Base-by-base conservation (phyloP, 2,329 filamentous ascomycete genomes). In the Fusarium abutilonis region DNA sequence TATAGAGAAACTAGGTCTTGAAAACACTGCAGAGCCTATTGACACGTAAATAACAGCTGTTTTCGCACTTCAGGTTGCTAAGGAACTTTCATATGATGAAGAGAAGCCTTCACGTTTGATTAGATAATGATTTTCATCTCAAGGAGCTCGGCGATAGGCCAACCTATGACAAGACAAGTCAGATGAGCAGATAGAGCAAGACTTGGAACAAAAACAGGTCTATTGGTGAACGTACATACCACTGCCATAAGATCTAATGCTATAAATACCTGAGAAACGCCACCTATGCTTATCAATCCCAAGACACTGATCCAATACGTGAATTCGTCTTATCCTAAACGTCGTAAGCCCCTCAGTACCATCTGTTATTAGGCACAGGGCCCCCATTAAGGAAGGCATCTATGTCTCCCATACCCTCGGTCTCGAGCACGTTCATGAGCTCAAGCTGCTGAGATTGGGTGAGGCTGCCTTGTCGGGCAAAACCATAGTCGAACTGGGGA, bases 401-500 rank as follows among this genome's bases (percentile, higher is more conserved):
- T 66, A 89, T 88, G 46, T 88, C 86, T 23, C 78, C 79, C 72
- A 88, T 77, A 1, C 86, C 87, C 64, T 89, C 85, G 66, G 80
- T 90, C 74, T 95, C 90, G 31, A 96, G 82, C 44, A 88, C 87
- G 52, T 88, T 86, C 89, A 96, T 92, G 34, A 96, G 79, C 78
- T 96, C 91, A 62, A 89, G 78, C 75, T 95, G 92, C 75, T 96
- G 91, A 70, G 92, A 86, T 63, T 93, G 89, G 56, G 88, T 93
- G 29, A 96, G 79, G 56, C 83, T 90, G 64, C 87, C 92, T 69
- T 86, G 86, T 56, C 82, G 84, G 72, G 84, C 83, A 23, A 78
- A 74, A 4, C 74, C 71, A 57, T 74, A 77, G 40, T 67, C 69
- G 38, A 73, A 70, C 29, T 74, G 72, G 13, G 70, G 66, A 28